Conservation (phyloP, 495 filamentous ascomycete species). For the Thozetella sp. region DNA sequence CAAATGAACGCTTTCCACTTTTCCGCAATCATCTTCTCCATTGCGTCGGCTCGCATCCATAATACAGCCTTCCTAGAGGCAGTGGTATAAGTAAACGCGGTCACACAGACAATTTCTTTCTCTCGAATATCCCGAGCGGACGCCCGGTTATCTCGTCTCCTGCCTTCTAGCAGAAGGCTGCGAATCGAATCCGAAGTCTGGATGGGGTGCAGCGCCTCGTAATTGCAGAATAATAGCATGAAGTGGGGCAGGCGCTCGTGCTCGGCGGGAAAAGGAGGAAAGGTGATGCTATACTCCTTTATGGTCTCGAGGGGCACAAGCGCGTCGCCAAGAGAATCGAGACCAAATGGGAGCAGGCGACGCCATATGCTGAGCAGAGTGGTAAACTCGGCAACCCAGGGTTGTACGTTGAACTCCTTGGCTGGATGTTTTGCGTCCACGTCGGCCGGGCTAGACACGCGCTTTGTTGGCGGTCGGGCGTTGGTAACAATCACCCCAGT, state of each 20-base stretch:
- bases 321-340: constrained; percentile 13
- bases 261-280: constrained; percentile 4
- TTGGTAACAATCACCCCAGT: constrained; percentile 22
- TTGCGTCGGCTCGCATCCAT: constrained; percentile 24
- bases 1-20: constrained; percentile 19
- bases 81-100: constrained; percentile 19
- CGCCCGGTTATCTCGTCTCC: constrained; percentile 6
- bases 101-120: constrained; percentile 18
- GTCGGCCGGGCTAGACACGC: background rate
- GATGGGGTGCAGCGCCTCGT: background rate
- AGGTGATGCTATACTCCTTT: constrained; percentile 21
- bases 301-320: constrained; percentile 18
- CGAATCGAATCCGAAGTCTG: constrained; percentile 3
- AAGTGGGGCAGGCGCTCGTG: constrained; percentile 16
- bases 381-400: constrained; percentile 27
- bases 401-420: constrained; percentile 19
- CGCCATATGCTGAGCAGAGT: constrained; percentile 27
- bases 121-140: constrained; percentile 7
- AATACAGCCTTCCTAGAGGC: constrained; percentile 15
- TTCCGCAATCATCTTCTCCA: constrained; percentile 16
- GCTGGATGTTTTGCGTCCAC: constrained; percentile 15
- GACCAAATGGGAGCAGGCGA: constrained; percentile 22
- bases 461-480: constrained; percentile 16
- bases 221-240: constrained; percentile 22
- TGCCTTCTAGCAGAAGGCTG: constrained; percentile 16